phyloP scores from a whole-genome alignment of 345 rosid genomes.

The Isatis tinctoria region DNA sequence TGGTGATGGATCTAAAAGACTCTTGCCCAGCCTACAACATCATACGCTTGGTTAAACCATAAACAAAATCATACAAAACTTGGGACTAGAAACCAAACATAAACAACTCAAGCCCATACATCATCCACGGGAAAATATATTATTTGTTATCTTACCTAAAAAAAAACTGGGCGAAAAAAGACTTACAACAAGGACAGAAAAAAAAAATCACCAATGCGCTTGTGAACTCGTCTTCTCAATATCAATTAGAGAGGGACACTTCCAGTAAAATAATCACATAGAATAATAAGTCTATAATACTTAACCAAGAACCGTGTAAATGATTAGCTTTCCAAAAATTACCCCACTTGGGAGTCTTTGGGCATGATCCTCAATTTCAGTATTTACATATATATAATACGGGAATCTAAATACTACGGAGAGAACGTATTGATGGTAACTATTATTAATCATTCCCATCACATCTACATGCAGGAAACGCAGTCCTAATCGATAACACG shows the following conservation, averaged over 20 bases:
- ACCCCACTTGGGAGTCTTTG: not conserved
- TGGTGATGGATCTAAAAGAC: slow-evolving; percentile 92
- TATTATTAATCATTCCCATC: not conserved
- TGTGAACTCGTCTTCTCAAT: too few species aligned
- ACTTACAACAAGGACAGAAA: too few species aligned
- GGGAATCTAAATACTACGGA: not conserved
- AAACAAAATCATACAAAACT: not conserved
- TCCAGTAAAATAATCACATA: not conserved
- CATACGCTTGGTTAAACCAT: not conserved
- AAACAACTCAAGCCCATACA: not conserved
- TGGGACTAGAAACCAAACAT: not conserved
- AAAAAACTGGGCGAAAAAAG: not conserved
- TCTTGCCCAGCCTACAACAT: slow-evolving; percentile 85
- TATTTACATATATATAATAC: not conserved
- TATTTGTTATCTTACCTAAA: not conserved
- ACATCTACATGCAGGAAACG: not conserved
- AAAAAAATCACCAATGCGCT: too few species aligned
- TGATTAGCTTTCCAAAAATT: not conserved
- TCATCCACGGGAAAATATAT: not conserved
- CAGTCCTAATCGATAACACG: slow-evolving; percentile 4
- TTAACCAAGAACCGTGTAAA: not conserved
- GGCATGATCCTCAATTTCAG: not conserved
- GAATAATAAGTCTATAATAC: not conserved
- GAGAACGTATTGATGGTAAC: not conserved
- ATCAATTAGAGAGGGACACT: too few species aligned